A percentile compares a stretch with the other conserved stretches of the same genome.
phyloP scores from a whole-genome alignment of 2,329 filamentous ascomycete species.

The Diaporthe citri region DNA sequence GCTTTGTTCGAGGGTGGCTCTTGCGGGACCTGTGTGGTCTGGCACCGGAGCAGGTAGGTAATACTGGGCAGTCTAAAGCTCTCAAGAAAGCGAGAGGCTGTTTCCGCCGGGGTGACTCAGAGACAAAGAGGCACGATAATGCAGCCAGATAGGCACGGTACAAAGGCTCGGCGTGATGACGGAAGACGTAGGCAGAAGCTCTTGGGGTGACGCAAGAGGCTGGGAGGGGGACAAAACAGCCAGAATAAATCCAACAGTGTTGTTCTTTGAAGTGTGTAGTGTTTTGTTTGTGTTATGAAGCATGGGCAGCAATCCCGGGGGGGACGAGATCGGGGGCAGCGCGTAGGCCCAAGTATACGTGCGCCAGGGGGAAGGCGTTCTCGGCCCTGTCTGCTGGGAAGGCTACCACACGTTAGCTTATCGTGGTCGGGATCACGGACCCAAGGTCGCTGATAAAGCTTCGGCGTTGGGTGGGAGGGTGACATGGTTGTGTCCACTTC shows the following conservation, averaged over 20 bases:
- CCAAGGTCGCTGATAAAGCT: slow-evolving; percentile 27
- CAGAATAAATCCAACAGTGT: slow-evolving; percentile 12
- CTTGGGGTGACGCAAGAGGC: slow-evolving; percentile 8
- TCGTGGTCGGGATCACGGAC: slow-evolving; percentile 32
- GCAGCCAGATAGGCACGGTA: slow-evolving; percentile 30
- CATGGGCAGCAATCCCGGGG: slow-evolving; percentile 12
- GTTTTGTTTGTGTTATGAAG: slow-evolving; percentile 24
- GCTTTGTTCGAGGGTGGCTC: slow-evolving; percentile 38
- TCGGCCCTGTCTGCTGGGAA: slow-evolving; percentile 20
- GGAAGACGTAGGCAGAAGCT: neutral
- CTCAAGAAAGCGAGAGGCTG: slow-evolving; percentile 35
- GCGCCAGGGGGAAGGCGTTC: slow-evolving; percentile 28
- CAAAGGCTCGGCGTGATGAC: slow-evolving; percentile 36
- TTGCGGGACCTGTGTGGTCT: slow-evolving; percentile 30
- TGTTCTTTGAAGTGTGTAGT: slow-evolving; percentile 23
- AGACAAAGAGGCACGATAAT: slow-evolving; percentile 38
- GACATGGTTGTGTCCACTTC: slow-evolving; percentile 30
- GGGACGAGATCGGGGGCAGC: slow-evolving; percentile 30
- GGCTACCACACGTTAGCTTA: slow-evolving; percentile 20
- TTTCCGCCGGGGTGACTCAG: slow-evolving; percentile 41
- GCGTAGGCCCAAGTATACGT: slow-evolving; percentile 30
- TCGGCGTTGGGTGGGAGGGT: slow-evolving; percentile 16
- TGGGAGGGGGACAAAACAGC: neutral
- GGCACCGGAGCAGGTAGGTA: slow-evolving; percentile 35
- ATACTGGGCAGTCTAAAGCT: neutral